Percentiles rank a stretch among this genome's conserved stretches.
These are phyloP conservation scores for Globisporangium iwayamae DNA, from an alignment of 352 stramenopile species.

Conservation along the genomic window DNA sequence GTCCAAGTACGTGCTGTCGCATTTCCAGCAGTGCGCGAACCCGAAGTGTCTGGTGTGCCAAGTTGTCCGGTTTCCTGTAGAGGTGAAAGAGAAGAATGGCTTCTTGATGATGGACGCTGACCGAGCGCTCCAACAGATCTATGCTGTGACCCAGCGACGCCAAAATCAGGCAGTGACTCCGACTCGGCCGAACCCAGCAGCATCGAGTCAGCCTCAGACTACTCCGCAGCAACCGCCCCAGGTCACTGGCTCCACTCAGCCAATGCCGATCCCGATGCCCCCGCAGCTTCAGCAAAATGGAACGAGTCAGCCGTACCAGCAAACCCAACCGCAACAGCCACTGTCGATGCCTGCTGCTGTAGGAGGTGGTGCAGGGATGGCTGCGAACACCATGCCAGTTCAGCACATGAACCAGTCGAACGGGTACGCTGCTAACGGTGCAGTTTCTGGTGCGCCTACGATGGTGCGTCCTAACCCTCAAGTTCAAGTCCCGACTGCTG, in stretches of 20 bases:
- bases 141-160: slow-evolving; percentile 60
- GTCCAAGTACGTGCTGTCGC: slow-evolving; percentile 98
- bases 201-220: slow-evolving; percentile 15
- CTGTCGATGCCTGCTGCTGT: slow-evolving; percentile 10
- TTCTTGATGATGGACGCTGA: slow-evolving; percentile 81
- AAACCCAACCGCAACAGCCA: slow-evolving; percentile 4
- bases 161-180: slow-evolving; percentile 19
- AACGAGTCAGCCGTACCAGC: slow-evolving; percentile 12
- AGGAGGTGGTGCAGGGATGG: neutral
- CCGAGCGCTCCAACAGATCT: slow-evolving; percentile 74
- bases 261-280: slow-evolving; percentile 27
- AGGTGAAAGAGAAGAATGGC: slow-evolving; percentile 90
- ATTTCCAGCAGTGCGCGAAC: slow-evolving; percentile 99
- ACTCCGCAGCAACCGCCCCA: slow-evolving; percentile 24
- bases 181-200: slow-evolving; percentile 19
- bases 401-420: slow-evolving; percentile 6
- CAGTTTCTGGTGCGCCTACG: neutral
- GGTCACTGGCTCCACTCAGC: slow-evolving; percentile 14
- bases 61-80: slow-evolving; percentile 96
- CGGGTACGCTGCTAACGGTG: slow-evolving; percentile 1
- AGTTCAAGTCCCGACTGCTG: neutral
- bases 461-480: slow-evolving; percentile 3
- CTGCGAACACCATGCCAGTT: slow-evolving; percentile 1
- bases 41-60: slow-evolving; percentile 96
- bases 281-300: slow-evolving; percentile 20